phyloP scores from a whole-genome alignment of 768 basidiomycete genomes.

The Tulasnella sp. region DNA sequence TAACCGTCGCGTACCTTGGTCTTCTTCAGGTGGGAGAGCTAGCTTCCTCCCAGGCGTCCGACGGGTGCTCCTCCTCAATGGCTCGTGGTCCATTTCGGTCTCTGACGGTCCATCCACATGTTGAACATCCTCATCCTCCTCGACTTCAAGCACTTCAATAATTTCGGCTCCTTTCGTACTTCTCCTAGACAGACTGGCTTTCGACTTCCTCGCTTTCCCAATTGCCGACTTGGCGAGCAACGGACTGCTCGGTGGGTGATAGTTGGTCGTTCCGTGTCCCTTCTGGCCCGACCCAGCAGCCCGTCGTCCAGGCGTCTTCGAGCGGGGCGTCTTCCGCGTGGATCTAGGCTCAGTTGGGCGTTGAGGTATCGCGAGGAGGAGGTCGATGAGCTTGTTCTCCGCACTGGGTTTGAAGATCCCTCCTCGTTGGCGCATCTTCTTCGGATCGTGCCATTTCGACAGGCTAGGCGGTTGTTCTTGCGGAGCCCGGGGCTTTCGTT shows the following conservation, averaged over 20 bases:
- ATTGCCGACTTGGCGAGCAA: not conserved
- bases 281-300: not conserved
- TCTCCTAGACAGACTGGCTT: not conserved
- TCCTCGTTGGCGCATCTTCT: constrained; percentile 6
- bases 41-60: not conserved
- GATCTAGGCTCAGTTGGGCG: not conserved
- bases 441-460: constrained; percentile 12
- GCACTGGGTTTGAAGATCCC: constrained; percentile 5
- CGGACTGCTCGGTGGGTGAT: not conserved
- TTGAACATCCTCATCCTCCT: not conserved
- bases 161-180: not conserved
- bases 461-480: not conserved
- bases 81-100: not conserved
- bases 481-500: not conserved
- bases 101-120: not conserved
- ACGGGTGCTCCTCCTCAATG: not conserved
- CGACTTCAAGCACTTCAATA: not conserved
- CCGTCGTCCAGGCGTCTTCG: not conserved
- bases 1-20: not conserved
- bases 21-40: not conserved
- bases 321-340: not conserved
- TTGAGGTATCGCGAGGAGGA: constrained; percentile 4
- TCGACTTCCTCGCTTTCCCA: not conserved
- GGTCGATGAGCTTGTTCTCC: constrained; percentile 7
- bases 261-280: not conserved